These are phyloP conservation scores for Globisporangium spiculum DNA, from an alignment of 352 stramenopile species.

Conservation along the genomic window DNA sequence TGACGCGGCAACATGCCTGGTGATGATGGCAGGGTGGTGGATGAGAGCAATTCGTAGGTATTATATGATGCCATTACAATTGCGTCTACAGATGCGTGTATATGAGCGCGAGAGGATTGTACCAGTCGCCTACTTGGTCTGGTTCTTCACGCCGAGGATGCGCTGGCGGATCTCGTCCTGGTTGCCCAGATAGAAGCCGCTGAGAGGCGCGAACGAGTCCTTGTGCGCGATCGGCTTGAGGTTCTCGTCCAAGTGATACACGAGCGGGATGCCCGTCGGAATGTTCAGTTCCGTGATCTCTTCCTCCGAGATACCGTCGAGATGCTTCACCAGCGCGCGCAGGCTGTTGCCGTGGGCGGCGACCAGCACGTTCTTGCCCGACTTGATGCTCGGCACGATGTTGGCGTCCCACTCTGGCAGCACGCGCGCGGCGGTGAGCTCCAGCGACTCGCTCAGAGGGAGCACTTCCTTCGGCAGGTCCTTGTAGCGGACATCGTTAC, in stretches of 20 bases:
- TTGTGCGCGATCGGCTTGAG: conserved; percentile 79
- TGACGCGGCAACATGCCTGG: background rate
- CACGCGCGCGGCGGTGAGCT: conserved; percentile 91
- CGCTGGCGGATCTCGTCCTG: conserved; percentile 94
- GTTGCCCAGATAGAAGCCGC: conserved; percentile 89
- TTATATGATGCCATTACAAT: background rate
- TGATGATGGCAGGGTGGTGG: background rate
- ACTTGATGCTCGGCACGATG: conserved; percentile 90
- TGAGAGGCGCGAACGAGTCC: conserved; percentile 84
- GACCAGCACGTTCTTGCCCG: conserved; percentile 95
- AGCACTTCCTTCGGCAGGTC: conserved; percentile 84
- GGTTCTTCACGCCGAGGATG: conserved; percentile 97
- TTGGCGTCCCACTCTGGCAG: conserved; percentile 89
- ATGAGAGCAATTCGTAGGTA: background rate
- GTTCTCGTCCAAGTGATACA: conserved; percentile 89
- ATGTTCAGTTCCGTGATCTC: conserved; percentile 96
- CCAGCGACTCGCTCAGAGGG: conserved; percentile 91
- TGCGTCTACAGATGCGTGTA: background rate
- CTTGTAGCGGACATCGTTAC: conserved; percentile 90
- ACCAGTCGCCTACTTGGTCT: conserved; percentile 89
- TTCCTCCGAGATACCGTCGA: conserved; percentile 90
- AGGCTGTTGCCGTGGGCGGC: conserved; percentile 95
- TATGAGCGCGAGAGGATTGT: background rate
- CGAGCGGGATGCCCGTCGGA: conserved; percentile 86
- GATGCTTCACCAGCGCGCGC: conserved; percentile 91